Evolutionary conservation across 192 early-diverging fungal species (phyloP), one percentile per base, ranked within the genome.

Genomic region (Coemansia sp.): DNA sequence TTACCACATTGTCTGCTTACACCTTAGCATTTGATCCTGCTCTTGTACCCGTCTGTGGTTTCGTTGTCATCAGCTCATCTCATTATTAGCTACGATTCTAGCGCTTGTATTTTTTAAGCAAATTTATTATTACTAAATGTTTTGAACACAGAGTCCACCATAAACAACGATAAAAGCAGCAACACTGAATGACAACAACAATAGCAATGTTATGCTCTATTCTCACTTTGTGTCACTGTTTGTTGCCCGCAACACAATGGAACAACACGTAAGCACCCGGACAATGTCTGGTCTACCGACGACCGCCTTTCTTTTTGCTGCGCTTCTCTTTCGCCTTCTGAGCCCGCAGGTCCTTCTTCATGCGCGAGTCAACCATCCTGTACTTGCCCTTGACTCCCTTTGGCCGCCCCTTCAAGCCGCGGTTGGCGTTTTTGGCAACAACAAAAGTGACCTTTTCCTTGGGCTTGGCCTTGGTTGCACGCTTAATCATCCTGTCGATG

Each of bases 311-410:
- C 40, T 54, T 59, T 25, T 46, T 59, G 30, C 21, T 18, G 59
- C 62, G 62, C 64, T 64, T 69, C 12, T 69, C 71, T 17, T 60
- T 71, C 12, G 62, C 62, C 83, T 95, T 96, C 51, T 81, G 63
- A 1, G 93, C 92, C 25, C 90, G 84, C 67, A 92, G 71, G 66
- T 96, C 96, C 79, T 93, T 95, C 87, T 95, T 95, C 94, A 98
- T 96, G 41, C 91, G 82, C 57, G 86, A 69, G 78, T 98, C 95
- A 5, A 98, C 94, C 95, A 98, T 98, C 89, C 88, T 89, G 79
- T 94, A 96, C 57, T 89, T 78, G 68, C 97, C 97, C 85, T 98
- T 99, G 73, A 98, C 89, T 61, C 97, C 97, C 74, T 88, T 90
- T 9, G 97, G 97, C 25, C 97, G 85, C 22, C 97, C 97, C 68